Evolutionary conservation across 768 basidiomycete species (phyloP).

Genomic region (Mycena leptocephala): DNA sequence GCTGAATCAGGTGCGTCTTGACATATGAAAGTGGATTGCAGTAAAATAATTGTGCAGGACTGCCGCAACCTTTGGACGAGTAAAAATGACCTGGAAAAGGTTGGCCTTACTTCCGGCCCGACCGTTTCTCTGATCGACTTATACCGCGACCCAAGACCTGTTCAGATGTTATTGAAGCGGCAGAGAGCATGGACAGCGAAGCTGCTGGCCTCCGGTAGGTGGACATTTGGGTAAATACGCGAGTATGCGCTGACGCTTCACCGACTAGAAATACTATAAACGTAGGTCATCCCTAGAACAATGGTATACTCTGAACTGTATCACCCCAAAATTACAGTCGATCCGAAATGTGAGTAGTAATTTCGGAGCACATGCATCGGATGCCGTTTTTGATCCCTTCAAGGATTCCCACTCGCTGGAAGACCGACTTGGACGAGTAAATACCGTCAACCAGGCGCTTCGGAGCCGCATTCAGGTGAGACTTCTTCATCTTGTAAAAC

Average conservation of each 20-base stretch:
- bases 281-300: not conserved
- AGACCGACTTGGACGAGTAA: not conserved
- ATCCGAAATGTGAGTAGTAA: not conserved
- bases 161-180: not conserved
- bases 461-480: not conserved
- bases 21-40: not conserved
- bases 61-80: not conserved
- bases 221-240: not conserved
- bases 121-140: not conserved
- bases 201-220: not conserved
- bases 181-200: not conserved
- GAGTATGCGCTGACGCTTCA: not conserved
- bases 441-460: not conserved
- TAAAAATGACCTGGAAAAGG: not conserved
- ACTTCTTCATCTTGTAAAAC: too few species aligned
- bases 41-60: not conserved
- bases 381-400: not conserved
- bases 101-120: too few species aligned
- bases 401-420: not conserved
- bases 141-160: not conserved
- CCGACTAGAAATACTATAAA: not conserved
- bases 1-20: not conserved
- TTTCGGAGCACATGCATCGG: not conserved
- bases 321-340: not conserved
- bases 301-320: not conserved